These are phyloP conservation scores for Beauveria rudraprayagi DNA, from an alignment of 2,329 filamentous ascomycete species.

Conservation along the genomic window DNA sequence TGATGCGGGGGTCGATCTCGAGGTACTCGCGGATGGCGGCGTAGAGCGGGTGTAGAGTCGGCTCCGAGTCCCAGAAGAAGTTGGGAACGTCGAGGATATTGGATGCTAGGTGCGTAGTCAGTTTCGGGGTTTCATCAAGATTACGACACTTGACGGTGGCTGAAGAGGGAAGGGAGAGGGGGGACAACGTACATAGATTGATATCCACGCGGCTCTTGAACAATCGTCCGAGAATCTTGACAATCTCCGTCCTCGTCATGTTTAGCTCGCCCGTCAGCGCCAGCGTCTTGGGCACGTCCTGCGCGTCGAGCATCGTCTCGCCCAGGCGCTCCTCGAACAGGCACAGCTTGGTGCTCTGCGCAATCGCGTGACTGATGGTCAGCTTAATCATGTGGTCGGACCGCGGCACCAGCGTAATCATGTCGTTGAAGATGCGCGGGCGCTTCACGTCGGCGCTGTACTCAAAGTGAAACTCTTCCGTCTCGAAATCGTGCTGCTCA, in stretches of 20 bases:
- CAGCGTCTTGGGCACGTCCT: slow-evolving; percentile 82
- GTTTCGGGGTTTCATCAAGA: background rate
- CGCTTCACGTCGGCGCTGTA: slow-evolving; percentile 81
- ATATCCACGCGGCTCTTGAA: slow-evolving; percentile 96
- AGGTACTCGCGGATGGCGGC: slow-evolving; percentile 92
- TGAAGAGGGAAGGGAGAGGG: slow-evolving; percentile 13
- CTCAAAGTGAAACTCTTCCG: slow-evolving; percentile 96
- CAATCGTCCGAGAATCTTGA: slow-evolving; percentile 80
- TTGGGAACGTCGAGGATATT: slow-evolving; percentile 95
- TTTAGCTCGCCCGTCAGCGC: slow-evolving; percentile 85
- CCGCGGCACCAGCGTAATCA: slow-evolving; percentile 90
- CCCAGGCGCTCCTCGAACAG: slow-evolving; percentile 97
- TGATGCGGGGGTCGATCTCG: slow-evolving; percentile 91
- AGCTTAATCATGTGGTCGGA: slow-evolving; percentile 98
- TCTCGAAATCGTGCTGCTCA: slow-evolving; percentile 88
- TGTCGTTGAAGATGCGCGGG: slow-evolving; percentile 94
- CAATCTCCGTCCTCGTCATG: slow-evolving; percentile 86
- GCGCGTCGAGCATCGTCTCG: slow-evolving; percentile 84
- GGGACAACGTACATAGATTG: slow-evolving; percentile 72
- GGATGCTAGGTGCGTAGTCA: slow-evolving; percentile 51
- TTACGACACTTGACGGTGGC: background rate
- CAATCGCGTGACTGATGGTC: slow-evolving; percentile 93
- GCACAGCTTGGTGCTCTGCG: slow-evolving; percentile 91
- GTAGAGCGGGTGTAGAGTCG: slow-evolving; percentile 89
- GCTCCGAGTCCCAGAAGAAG: slow-evolving; percentile 98